Evolutionary conservation across 2,329 filamentous ascomycete genomes (phyloP).

Genomic region (Phyllosticta citrichinensis): DNA sequence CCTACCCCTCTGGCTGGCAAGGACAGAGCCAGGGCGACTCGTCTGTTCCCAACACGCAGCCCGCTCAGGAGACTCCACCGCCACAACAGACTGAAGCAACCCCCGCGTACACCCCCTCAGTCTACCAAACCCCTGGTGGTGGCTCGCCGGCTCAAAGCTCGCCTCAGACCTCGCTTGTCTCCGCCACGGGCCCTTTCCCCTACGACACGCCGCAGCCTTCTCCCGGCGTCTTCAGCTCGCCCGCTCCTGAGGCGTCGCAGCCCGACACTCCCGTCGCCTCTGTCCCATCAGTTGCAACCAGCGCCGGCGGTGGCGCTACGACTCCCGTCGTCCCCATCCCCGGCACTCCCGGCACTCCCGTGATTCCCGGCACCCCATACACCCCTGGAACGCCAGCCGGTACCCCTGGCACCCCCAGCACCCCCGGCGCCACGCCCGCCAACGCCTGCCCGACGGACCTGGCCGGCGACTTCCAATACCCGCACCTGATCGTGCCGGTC

Average conservation of each 20-base stretch:
- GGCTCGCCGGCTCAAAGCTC: not conserved
- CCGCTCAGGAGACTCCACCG: not conserved
- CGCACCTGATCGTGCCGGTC: conserved; percentile 26
- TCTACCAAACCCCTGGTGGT: not conserved
- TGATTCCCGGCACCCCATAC: not conserved
- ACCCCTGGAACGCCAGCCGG: conserved; percentile 4
- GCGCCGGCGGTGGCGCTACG: not conserved
- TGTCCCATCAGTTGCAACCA: not conserved
- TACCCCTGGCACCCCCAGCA: not conserved
- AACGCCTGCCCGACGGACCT: conserved; percentile 17
- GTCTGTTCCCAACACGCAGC: not conserved
- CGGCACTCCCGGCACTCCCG: not conserved
- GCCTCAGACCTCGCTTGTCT: not conserved
- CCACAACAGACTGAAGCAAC: not conserved
- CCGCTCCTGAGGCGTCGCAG: not conserved
- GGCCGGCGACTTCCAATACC: conserved; percentile 21
- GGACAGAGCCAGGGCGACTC: not conserved
- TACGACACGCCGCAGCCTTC: not conserved
- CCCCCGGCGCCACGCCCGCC: not conserved
- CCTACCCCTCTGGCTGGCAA: not conserved
- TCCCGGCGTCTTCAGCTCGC: not conserved
- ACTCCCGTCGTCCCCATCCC: not conserved
- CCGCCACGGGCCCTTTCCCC: not conserved
- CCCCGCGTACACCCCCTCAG: not conserved
- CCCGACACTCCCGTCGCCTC: not conserved